Conservation (phyloP, 1,284 basidiomycete species). For the Pseudozyma sp. region DNA sequence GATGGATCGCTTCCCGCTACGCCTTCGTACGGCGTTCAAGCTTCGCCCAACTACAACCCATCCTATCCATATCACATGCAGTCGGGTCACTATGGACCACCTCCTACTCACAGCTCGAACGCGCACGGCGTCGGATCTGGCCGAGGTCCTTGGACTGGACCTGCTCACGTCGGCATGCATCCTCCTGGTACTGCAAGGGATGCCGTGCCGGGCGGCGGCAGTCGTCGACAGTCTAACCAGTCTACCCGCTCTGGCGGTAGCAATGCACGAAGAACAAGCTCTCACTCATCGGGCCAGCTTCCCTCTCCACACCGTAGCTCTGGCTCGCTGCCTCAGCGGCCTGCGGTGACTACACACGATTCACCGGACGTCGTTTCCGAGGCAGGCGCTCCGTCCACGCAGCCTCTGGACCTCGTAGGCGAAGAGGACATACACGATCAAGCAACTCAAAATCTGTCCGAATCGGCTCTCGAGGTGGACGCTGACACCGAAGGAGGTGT, state of each 20-base stretch:
- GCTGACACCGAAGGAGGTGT: constrained; percentile 9
- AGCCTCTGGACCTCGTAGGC: constrained; percentile 2
- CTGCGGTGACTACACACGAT: constrained; percentile 3
- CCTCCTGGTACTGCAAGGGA: constrained; percentile 8
- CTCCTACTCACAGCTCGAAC: constrained; percentile 18
- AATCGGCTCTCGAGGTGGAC: constrained; percentile 8
- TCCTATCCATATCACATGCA: constrained; percentile 23
- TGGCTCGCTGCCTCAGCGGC: constrained; percentile 20
- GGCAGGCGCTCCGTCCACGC: background rate
- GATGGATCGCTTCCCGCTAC: constrained; percentile 10
- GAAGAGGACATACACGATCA: background rate
- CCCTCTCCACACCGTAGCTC: constrained; percentile 19
- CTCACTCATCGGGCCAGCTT: constrained; percentile 27
- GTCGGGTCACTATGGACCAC: constrained; percentile 18
- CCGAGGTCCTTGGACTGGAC: constrained; percentile 14
- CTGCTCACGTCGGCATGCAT: constrained; percentile 1
- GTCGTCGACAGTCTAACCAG: constrained; percentile 27
- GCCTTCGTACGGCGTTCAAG: constrained; percentile 15
- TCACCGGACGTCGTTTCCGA: constrained; percentile 1
- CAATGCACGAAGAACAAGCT: constrained; percentile 16
- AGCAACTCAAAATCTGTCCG: background rate
- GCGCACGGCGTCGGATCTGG: constrained; percentile 7
- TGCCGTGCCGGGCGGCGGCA: constrained; percentile 7
- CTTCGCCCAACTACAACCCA: constrained; percentile 16
- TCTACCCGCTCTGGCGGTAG: constrained; percentile 9